A percentile compares a stretch with the other conserved stretches of the same genome.
Conservation (phyloP, 192 early-diverging fungal species). For the Umbelopsis vinacea region DNA sequence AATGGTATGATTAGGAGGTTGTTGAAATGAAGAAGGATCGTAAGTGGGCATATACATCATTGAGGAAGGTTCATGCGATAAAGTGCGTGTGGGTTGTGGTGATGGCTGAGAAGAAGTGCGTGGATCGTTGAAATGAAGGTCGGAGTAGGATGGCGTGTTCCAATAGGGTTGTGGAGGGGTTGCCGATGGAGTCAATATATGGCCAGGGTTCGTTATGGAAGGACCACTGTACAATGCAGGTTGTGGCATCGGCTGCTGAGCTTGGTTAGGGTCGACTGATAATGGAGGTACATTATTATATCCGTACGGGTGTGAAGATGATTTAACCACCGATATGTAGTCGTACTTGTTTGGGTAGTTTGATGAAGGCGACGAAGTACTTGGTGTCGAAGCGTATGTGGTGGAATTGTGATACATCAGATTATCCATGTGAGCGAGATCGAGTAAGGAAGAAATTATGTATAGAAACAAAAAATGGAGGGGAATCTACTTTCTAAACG, state of each 20-base stretch:
- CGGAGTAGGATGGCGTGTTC: slow-evolving; percentile 10
- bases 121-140: slow-evolving; percentile 14
- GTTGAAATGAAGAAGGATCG: slow-evolving; percentile 24
- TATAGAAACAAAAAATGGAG: not conserved
- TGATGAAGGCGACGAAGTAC: not conserved
- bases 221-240: not conserved
- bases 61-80: slow-evolving; percentile 12
- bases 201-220: not conserved
- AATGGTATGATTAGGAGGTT: slow-evolving; percentile 18
- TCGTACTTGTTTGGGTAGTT: slow-evolving; percentile 2
- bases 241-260: slow-evolving; percentile 8
- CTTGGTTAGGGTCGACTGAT: slow-evolving; percentile 5
- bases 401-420: slow-evolving; percentile 12
- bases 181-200: slow-evolving; percentile 15
- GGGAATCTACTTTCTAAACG: slow-evolving; percentile 10
- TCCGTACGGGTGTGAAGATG: slow-evolving; percentile 2
- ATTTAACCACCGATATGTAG: not conserved
- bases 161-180: not conserved
- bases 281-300: slow-evolving; percentile 15
- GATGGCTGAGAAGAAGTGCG: not conserved
- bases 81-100: slow-evolving; percentile 12
- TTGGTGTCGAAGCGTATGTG: not conserved
- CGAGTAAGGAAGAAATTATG: not conserved
- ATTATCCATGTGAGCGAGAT: slow-evolving; percentile 10
- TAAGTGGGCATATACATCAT: slow-evolving; percentile 20